Percentiles rank a stretch among this genome's conserved stretches.
Conservation (phyloP, 2,329 filamentous ascomycete genomes). For the Metarhizium robertsii region DNA sequence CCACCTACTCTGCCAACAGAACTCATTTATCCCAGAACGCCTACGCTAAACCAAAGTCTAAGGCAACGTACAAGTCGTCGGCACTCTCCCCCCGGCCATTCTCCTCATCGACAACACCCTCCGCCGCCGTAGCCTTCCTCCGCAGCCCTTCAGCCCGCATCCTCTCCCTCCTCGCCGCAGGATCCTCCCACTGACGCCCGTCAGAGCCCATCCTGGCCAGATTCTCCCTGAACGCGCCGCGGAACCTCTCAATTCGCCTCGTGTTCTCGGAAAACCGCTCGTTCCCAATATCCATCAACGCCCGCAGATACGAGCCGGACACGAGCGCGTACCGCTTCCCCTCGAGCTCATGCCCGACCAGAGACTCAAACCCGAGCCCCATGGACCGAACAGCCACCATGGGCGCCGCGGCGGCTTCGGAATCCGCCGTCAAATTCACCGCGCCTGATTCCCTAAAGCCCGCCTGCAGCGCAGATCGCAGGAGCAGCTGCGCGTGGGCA, state of each 20-base stretch:
- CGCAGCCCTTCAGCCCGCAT: constrained; percentile 50
- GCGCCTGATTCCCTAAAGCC: constrained; percentile 90
- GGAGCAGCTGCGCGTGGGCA: constrained; percentile 62
- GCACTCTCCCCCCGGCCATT: neutral
- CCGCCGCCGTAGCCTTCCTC: constrained; percentile 32
- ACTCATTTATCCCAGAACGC: neutral
- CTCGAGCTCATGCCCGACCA: constrained; percentile 52
- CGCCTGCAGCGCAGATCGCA: constrained; percentile 66
- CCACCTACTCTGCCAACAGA: too few relatives aligned
- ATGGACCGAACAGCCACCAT: constrained; percentile 82
- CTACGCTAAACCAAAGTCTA: neutral
- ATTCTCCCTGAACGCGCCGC: constrained; percentile 32
- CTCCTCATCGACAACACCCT: neutral
- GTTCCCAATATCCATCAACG: constrained; percentile 61
- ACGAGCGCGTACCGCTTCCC: constrained; percentile 43
- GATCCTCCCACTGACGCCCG: constrained; percentile 46
- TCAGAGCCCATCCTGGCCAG: constrained; percentile 17
- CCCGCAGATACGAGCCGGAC: constrained; percentile 54
- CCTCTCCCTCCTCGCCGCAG: constrained; percentile 39
- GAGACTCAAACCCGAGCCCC: constrained; percentile 71
- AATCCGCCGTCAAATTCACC: constrained; percentile 47
- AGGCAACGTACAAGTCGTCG: neutral
- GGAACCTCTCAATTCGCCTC: constrained; percentile 58
- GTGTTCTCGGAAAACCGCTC: constrained; percentile 63
- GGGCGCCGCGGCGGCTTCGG: constrained; percentile 39